These are phyloP conservation scores for Somion occarium DNA, from an alignment of 1,284 basidiomycete genomes.

Conservation along the genomic window DNA sequence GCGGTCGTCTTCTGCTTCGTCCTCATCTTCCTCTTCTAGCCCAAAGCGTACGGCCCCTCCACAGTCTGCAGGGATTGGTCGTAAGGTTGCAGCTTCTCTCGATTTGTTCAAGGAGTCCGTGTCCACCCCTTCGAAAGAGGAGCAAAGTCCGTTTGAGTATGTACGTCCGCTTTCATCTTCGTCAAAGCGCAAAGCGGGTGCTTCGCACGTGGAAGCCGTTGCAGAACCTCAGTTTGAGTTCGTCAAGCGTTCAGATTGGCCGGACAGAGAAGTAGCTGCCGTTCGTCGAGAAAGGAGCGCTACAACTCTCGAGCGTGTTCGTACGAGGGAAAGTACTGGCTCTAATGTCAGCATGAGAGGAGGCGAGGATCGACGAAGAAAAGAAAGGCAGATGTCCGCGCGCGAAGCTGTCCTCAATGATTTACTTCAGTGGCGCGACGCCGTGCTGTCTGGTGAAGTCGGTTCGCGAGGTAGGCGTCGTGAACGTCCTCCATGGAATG, in stretches of 20 bases:
- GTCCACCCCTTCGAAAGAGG: conserved; percentile 37
- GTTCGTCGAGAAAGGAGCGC: conserved; percentile 62
- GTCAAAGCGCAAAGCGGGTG: conserved; percentile 35
- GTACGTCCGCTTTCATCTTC: conserved; percentile 24
- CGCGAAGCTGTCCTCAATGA: conserved; percentile 40
- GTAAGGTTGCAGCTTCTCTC: conserved; percentile 75
- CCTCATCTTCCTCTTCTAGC: conserved; percentile 32
- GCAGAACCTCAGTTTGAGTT: conserved; percentile 70
- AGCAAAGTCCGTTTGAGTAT: conserved; percentile 28
- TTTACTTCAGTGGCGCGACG: conserved; percentile 46
- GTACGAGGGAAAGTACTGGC: conserved; percentile 42
- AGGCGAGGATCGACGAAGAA: conserved; percentile 29
- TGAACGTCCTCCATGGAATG: conserved; percentile 33
- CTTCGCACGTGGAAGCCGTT: conserved; percentile 45
- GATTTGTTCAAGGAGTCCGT: conserved; percentile 76
- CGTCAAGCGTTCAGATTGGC: conserved; percentile 78
- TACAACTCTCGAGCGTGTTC: conserved; percentile 49
- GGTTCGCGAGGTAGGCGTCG: conserved; percentile 53
- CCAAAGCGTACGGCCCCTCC: conserved; percentile 17
- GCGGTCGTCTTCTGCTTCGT: conserved; percentile 38
- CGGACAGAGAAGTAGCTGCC: conserved; percentile 66
- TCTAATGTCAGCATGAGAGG: conserved; percentile 27
- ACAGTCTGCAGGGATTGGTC: conserved; percentile 51
- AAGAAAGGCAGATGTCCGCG: conserved; percentile 33
- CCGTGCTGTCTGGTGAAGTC: conserved; percentile 37